Percentiles rank a stretch among this genome's conserved stretches.
Conservation (phyloP, 2,329 filamentous ascomycete species). For the Tolypocladium endophyticum region DNA sequence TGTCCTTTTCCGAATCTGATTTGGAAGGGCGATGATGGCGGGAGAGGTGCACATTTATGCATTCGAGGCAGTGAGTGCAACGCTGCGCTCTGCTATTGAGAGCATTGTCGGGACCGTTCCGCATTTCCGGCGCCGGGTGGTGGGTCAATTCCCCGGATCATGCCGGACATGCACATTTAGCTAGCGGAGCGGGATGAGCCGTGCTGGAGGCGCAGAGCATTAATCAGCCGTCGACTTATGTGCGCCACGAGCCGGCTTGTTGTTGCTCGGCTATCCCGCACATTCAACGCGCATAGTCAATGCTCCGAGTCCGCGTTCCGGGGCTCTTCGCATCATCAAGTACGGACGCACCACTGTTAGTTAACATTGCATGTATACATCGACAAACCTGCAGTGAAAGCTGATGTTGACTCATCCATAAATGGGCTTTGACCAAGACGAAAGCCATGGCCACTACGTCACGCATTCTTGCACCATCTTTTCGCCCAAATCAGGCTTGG, state of each 20-base stretch:
- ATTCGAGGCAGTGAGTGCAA: too few relatives aligned
- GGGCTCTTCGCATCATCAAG: not conserved
- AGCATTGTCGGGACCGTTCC: not conserved
- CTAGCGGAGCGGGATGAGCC: not conserved
- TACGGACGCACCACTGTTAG: not conserved
- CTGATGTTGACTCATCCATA: too few relatives aligned
- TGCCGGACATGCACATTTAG: not conserved
- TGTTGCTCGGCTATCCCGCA: not conserved
- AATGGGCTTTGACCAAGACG: too few relatives aligned
- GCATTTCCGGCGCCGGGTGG: not conserved
- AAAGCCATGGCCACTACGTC: too few relatives aligned
- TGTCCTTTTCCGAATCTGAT: too few relatives aligned
- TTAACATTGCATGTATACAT: not conserved
- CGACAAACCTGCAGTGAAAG: not conserved
- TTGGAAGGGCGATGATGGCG: not conserved
- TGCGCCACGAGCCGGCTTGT: not conserved
- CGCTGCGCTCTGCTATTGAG: not conserved
- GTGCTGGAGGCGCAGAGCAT: not conserved
- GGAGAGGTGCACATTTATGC: not conserved
- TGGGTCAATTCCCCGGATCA: not conserved
- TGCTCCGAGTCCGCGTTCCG: not conserved
- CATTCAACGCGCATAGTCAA: not conserved
- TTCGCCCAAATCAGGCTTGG: too few relatives aligned
- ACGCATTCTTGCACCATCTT: too few relatives aligned
- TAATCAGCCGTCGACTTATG: not conserved